phyloP scores from a whole-genome alignment of 495 filamentous ascomycete species.

The Tuber magnatum region DNA sequence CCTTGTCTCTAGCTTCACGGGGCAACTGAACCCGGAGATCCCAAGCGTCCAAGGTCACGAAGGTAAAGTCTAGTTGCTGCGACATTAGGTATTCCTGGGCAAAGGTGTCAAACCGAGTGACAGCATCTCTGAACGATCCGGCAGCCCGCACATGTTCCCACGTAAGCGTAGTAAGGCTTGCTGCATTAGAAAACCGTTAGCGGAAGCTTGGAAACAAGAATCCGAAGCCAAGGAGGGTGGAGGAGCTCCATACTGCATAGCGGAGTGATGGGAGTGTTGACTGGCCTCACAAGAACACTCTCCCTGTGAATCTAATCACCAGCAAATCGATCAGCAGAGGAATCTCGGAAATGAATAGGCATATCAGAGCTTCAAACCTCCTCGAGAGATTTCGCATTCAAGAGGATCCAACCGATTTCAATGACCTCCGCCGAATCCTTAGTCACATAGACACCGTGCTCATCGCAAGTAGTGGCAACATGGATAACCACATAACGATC shows the following conservation, averaged over 20 bases:
- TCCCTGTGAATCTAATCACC: conserved; percentile 73
- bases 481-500: conserved; percentile 97
- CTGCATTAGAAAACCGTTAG: conserved; percentile 45
- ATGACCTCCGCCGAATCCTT: conserved; percentile 99
- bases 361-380: conserved; percentile 56
- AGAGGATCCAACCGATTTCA: conserved; percentile 93
- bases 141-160: conserved; percentile 98
- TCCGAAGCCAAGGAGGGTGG: conserved; percentile 8
- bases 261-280: conserved; percentile 97
- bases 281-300: conserved; percentile 91
- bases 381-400: conserved; percentile 82
- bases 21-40: conserved; percentile 96
- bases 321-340: conserved; percentile 21
- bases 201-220: conserved; percentile 1
- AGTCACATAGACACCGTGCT: conserved; percentile 97
- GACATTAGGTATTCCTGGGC: conserved; percentile 76
- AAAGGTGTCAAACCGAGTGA: conserved; percentile 89
- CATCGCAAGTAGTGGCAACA: conserved; percentile 96
- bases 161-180: conserved; percentile 92
- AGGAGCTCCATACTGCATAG: conserved; percentile 76
- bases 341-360: conserved; percentile 6
- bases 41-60: conserved; percentile 97
- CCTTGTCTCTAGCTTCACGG: conserved; percentile 94
- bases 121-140: conserved; percentile 90
- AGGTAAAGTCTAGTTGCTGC: conserved; percentile 88